Percentiles rank a stretch among this genome's conserved stretches.
Conservation (phyloP, 345 rosid species). For the Heritiera fomes region DNA sequence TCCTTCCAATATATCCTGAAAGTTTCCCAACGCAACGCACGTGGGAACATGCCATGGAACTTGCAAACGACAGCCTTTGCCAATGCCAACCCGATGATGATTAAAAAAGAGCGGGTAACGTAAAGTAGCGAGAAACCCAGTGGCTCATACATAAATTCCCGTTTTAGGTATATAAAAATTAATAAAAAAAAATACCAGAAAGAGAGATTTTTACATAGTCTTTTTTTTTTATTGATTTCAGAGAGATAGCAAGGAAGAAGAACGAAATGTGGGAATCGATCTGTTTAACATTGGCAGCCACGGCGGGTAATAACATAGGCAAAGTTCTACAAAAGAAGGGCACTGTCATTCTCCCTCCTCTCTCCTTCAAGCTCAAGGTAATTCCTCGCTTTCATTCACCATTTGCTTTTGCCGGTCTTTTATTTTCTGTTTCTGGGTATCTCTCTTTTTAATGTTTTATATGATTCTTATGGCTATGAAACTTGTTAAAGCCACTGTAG, state of each 20-base stretch:
- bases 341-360: slow-evolving; percentile 92
- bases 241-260: neutral
- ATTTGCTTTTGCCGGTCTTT: neutral
- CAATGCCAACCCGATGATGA: neutral
- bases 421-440: slow-evolving; percentile 1
- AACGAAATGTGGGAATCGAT: slow-evolving; percentile 83
- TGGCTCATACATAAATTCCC: neutral
- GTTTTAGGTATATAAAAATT: neutral
- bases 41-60: neutral
- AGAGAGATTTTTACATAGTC: neutral
- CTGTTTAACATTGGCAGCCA: slow-evolving; percentile 80
- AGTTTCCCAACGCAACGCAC: neutral
- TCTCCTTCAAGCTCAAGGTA: slow-evolving; percentile 95
- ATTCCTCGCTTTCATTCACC: neutral
- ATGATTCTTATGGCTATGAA: slow-evolving; percentile 1
- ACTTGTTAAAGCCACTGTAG: neutral
- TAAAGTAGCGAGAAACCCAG: neutral
- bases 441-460: neutral
- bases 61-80: neutral
- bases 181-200: neutral
- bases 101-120: neutral
- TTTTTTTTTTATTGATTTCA: neutral
- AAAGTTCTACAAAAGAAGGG: slow-evolving; percentile 97
- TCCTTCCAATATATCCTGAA: neutral
- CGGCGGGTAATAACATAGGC: slow-evolving; percentile 97